Conservation (phyloP, 2,329 filamentous ascomycete genomes). For the Tolypocladium tropicale region DNA sequence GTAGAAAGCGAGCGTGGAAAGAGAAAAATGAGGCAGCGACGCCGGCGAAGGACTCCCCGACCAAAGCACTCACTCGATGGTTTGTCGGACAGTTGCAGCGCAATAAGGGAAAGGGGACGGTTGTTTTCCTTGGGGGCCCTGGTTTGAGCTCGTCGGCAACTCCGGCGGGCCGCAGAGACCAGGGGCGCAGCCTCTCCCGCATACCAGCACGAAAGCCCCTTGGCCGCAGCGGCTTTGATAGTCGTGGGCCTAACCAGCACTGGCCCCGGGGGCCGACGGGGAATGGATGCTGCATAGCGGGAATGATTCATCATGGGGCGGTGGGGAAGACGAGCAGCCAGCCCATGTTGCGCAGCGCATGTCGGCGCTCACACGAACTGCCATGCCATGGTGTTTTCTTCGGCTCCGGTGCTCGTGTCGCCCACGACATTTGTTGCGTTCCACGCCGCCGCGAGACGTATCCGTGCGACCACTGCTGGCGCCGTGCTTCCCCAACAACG, state of each 20-base stretch:
- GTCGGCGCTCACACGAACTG: neutral
- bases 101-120: constrained; percentile 4
- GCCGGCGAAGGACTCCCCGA: neutral
- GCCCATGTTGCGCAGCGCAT: neutral
- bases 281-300: neutral
- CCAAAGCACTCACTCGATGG: neutral
- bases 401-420: neutral
- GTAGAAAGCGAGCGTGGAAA: constrained; percentile 1
- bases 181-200: neutral
- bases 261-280: neutral
- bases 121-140: constrained; percentile 5
- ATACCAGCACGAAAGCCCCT: neutral
- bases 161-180: neutral
- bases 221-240: neutral
- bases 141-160: neutral
- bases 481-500: neutral
- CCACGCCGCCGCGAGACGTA: neutral
- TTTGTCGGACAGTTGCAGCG: neutral
- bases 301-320: neutral
- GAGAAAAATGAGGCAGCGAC: neutral
- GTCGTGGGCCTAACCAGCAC: neutral
- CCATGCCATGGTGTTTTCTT: neutral
- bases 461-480: neutral
- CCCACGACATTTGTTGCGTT: neutral
- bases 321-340: neutral